phyloP scores from a whole-genome alignment of 345 rosid species.

The Citrus inodora region DNA sequence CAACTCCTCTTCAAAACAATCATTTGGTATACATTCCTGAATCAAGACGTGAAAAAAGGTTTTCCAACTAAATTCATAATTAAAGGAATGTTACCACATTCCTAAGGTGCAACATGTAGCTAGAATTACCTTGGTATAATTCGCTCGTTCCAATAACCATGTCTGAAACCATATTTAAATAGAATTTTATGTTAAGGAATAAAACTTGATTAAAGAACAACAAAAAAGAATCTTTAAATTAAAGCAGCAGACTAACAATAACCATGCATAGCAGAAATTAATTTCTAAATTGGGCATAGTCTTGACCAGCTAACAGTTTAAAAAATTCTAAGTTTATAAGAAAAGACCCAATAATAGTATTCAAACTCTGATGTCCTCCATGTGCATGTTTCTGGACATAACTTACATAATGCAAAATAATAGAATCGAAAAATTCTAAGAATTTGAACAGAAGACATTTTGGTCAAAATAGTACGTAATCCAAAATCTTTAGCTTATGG shows the following conservation, averaged over 20 bases:
- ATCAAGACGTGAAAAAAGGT: constrained; percentile 8
- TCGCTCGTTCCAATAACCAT: constrained; percentile 70
- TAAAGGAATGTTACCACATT: not conserved
- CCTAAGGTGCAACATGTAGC: not conserved
- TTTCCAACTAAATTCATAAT: not conserved
- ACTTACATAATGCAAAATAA: no score
- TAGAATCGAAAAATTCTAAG: no score
- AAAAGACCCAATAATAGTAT: not conserved
- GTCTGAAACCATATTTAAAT: constrained; percentile 40
- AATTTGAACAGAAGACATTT: no score
- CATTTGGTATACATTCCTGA: not conserved
- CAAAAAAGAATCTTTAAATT: not conserved
- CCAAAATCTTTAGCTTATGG: no score
- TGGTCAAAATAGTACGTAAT: no score
- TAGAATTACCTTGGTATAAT: constrained; percentile 71
- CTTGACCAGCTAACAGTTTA: not conserved
- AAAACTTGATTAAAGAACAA: not conserved
- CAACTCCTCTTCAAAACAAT: not conserved
- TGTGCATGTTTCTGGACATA: no score
- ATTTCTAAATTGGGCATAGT: not conserved
- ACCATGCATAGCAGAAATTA: not conserved
- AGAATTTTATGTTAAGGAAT: not conserved
- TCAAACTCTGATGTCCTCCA: no score
- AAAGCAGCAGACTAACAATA: not conserved
- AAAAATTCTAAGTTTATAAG: not conserved